Base-by-base conservation (phyloP, 2,329 filamentous ascomycete species). In the Penicillium frequentans region DNA sequence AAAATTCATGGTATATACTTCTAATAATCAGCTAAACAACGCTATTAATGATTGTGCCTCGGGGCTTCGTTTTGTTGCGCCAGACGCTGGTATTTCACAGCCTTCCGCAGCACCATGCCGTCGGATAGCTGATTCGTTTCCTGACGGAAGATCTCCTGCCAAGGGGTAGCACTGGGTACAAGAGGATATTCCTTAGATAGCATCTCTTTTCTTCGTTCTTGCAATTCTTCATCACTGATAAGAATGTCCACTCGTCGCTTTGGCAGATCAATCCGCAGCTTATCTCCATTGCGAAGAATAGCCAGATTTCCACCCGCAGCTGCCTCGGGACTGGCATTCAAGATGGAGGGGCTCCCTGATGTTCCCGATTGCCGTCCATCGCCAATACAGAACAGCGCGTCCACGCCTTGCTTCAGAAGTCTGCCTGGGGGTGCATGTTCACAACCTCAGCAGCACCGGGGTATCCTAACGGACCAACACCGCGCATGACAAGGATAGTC, bases 291-390 rank as follows among this genome's bases (percentile, higher is more conserved):
- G 14, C 67, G 68, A 21, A 84, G 66, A 21, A 84, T 72, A 4
- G 79, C 81, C 21, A 84, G 71, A 52, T 84, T 84, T 1, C 82
- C 82, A 8, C 81, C 81, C 10, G 79, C 79, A 1, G 81, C 81
- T 13, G 82, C 82, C 66, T 84, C 82, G 8, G 82, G 82, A 45
- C 77, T 81, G 1, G 81, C 82, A 58, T 84, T 83, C n/a, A 84
- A 68, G 50, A 84, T 84, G 0, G 80, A 82, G 1, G 82, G 82
- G 3, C 79, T 82, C 0, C 79, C 81, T 3, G 81, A 84, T 3
- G 82, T 84, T 31, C 82, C 82, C 8, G 80, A 83, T 64, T 84
- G 82, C 47, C 82, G 71, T 1, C 82, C 82, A 62, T 84, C 82
- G 7, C 82, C 82, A 56, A 84, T 80, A 55, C 80, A 82, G 8